These are phyloP conservation scores for Xylaria digitata DNA, from an alignment of 2,329 filamentous ascomycete genomes.

Conservation along the genomic window DNA sequence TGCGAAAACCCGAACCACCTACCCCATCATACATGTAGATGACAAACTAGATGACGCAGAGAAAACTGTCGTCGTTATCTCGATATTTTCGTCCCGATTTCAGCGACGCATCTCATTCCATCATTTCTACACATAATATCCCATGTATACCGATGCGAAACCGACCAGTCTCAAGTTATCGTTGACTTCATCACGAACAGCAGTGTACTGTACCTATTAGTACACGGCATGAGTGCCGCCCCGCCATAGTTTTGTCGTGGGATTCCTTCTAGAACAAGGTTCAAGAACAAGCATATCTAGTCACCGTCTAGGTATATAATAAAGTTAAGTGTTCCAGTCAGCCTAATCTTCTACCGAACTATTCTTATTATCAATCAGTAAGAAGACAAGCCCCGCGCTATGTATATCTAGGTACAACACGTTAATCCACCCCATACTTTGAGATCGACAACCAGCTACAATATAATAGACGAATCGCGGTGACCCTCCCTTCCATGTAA, in stretches of 20 bases:
- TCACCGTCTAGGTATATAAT: not conserved
- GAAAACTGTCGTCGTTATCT: not conserved
- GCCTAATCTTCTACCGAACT: not conserved
- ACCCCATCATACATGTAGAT: too few species aligned
- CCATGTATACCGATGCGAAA: not conserved
- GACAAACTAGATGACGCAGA: not conserved
- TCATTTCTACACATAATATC: not conserved
- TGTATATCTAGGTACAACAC: too few species aligned
- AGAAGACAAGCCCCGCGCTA: not conserved
- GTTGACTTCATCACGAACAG: not conserved
- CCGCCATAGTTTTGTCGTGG: slow-evolving; percentile 1
- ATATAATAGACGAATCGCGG: not conserved
- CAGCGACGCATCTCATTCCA: not conserved
- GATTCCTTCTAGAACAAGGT: slow-evolving; percentile 20
- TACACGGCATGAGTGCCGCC: slow-evolving; percentile 9
- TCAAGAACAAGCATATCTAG: not conserved
- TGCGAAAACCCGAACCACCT: not conserved
- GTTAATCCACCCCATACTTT: too few species aligned
- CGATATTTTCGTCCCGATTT: not conserved
- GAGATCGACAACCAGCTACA: not conserved
- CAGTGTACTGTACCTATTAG: too few species aligned
- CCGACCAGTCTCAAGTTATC: not conserved
- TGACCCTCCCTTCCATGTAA: too few species aligned
- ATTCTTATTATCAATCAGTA: not conserved
- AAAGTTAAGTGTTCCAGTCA: not conserved